Evolutionary conservation across 768 basidiomycete species (phyloP).

Genomic region (Podaxis sp.): DNA sequence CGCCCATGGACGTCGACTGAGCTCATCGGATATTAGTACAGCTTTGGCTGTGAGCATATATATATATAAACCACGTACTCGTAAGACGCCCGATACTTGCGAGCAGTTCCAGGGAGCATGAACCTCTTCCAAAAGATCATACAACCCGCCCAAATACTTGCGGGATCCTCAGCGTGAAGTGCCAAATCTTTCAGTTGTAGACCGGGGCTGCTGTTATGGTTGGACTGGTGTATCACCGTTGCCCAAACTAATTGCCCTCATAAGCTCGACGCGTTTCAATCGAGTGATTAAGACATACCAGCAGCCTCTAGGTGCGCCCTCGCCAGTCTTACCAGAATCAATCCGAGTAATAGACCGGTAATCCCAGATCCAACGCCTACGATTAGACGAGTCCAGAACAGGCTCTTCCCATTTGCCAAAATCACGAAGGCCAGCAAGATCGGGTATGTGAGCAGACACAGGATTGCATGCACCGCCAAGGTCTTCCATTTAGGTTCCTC

Average conservation of each 20-base stretch:
- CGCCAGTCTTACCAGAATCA: slow-evolving; percentile 28
- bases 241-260: slow-evolving; percentile 35
- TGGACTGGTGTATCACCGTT: slow-evolving; percentile 40
- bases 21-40: not conserved
- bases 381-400: slow-evolving; percentile 40
- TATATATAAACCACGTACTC: slow-evolving; percentile 26
- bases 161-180: slow-evolving; percentile 27
- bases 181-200: slow-evolving; percentile 35
- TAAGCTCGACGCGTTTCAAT: not conserved
- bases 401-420: slow-evolving; percentile 23
- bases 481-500: slow-evolving; percentile 31
- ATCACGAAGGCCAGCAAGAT: slow-evolving; percentile 27
- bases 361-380: slow-evolving; percentile 33
- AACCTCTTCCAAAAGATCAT: slow-evolving; percentile 33
- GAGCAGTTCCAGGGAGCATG: slow-evolving; percentile 30
- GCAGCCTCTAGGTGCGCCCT: slow-evolving; percentile 33
- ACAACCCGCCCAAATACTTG: slow-evolving; percentile 27
- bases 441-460: slow-evolving; percentile 34
- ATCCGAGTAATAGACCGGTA: slow-evolving; percentile 29
- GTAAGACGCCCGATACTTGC: slow-evolving; percentile 26
- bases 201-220: slow-evolving; percentile 25
- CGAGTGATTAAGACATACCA: slow-evolving; percentile 22
- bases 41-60: not conserved
- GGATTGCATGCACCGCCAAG: slow-evolving; percentile 26
- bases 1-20: slow-evolving; percentile 36